Base-by-base conservation (phyloP, 2,329 filamentous ascomycete genomes). In the Cadophora sp. region DNA sequence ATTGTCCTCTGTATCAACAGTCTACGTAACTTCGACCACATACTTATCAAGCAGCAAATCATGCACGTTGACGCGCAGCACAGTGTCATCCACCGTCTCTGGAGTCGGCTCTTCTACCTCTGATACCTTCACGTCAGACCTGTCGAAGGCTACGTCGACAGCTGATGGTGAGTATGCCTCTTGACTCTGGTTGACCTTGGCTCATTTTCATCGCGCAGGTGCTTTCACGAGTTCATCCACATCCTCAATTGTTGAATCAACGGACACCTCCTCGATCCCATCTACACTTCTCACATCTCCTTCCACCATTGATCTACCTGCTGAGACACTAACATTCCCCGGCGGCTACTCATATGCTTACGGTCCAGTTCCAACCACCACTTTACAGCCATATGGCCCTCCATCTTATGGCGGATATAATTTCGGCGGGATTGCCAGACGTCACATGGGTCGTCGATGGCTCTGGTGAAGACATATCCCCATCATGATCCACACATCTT, bases 381-480 rank as follows among this genome's bases (percentile, higher is more conserved):
- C 50, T n/a, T 19, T 50, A 63, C n/a, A 22, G 31, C 40, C 55
- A 50, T 48, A 50, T 40, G 31, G 31, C 40, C 53, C 63, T n/a
- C 55, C 63, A 27, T 37, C 53, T 24, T 65, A 60, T 24, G 50
- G 59, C n/a, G 51, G 31, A 22, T 62, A 64, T 34, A 46, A 61
- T 6, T 60, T 48, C 53, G 58, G 62, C 24, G 31, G 61, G n/a
- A 22, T 29, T n/a, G 46, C 62, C 24, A 58, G 51, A 48, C 62
- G 62, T 29, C 46, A 64, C 19, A 14, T 22, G 11, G 64, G 31
- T 37, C 64, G 64, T 19, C 55, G 68, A 46, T 69, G 56, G 65
- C 62, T 67, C 48, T 71, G 67, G 50, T 70, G 60, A 66, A 58
- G 43, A 69, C 46, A 40, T 64, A 66, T 61, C 53, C 62, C 22